Percentiles rank a stretch among this genome's conserved stretches.
Conservation (phyloP, 192 early-diverging fungal species). For the Backusella australiensis region DNA sequence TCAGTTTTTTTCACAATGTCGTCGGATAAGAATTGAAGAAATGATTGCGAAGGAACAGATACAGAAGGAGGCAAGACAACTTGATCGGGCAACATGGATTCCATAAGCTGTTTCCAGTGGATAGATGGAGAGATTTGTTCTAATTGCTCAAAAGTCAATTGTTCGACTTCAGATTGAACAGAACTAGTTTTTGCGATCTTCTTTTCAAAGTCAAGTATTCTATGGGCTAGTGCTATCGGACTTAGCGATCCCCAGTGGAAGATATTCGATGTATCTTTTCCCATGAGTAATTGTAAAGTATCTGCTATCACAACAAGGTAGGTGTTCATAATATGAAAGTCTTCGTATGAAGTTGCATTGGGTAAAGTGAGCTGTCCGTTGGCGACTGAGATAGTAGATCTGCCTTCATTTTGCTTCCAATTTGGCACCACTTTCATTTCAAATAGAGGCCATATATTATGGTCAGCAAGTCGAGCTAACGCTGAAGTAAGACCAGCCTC, state of each 20-base stretch:
- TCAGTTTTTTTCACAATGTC: conserved; percentile 39
- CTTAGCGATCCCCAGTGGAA: conserved; percentile 23
- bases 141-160: conserved; percentile 9
- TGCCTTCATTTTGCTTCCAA: conserved; percentile 49
- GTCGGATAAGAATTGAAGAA: conserved; percentile 3
- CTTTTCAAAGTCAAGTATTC: conserved; percentile 61
- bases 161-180: background rate
- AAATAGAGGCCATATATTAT: conserved; percentile 41
- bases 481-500: background rate
- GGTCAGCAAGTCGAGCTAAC: background rate
- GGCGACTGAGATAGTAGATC: conserved; percentile 38
- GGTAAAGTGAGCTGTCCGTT: conserved; percentile 60
- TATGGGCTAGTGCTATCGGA: conserved; percentile 37
- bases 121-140: background rate
- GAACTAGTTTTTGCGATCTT: conserved; percentile 38
- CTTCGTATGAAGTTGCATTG: conserved; percentile 58
- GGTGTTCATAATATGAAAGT: conserved; percentile 40
- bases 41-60: background rate
- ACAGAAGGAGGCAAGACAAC: conserved; percentile 8
- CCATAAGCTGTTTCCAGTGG: conserved; percentile 4
- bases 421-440: conserved; percentile 47
- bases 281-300: conserved; percentile 39
- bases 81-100: background rate
- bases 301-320: conserved; percentile 47
- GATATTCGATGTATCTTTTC: conserved; percentile 13